Base-by-base conservation (phyloP, 2,329 filamentous ascomycete genomes). In the Lecanicillium sp. region DNA sequence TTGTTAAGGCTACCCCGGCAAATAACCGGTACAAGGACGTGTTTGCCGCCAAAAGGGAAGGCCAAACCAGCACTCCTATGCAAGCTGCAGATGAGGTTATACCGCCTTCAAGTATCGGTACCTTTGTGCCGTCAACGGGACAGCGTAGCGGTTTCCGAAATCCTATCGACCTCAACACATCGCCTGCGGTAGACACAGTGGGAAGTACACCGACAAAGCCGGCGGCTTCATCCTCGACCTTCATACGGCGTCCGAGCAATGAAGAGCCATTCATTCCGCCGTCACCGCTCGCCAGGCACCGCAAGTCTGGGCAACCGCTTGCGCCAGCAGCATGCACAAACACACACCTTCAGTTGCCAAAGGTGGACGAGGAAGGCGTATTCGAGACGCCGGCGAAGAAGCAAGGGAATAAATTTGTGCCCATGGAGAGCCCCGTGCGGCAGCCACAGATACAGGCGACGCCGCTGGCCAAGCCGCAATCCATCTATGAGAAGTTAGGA, bases 1-100 rank as follows among this genome's bases (percentile, higher is more conserved):
- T 77, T 17, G 67, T 79, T 37, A 77, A 78, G 52, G 75, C 74
- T 4, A 79, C 75, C 1, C 75, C 75, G 2, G 65, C 66, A 20
- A 74, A 69, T 45, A 67, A 65, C 34, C 68, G 75, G 7, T 77
- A 74, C 59, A 71, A 58, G 40, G 69, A 78, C 46, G 66, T 65
- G 2, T 56, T 74, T 44, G 57, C 61, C 30, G 41, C 48, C 29
- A 53, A 60, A 33, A 34, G 49, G 20, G 52, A 56, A 22, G 45
- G 44, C 12, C 25, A 46, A 28, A 44, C 38, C 2, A 52, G 51
- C 6, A 41, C 46, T 4, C 44, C 47, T 9, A 19, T 52, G 14
- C 45, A 48, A 18, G 48, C 45, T 34, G 49, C 46, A 5, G 56
- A 56, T 25, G 57, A 62, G 9, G 28, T 53, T 32, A 56, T 62